These are phyloP conservation scores for Penicillium flavigenum DNA, from an alignment of 495 filamentous ascomycete genomes.

Conservation along the genomic window DNA sequence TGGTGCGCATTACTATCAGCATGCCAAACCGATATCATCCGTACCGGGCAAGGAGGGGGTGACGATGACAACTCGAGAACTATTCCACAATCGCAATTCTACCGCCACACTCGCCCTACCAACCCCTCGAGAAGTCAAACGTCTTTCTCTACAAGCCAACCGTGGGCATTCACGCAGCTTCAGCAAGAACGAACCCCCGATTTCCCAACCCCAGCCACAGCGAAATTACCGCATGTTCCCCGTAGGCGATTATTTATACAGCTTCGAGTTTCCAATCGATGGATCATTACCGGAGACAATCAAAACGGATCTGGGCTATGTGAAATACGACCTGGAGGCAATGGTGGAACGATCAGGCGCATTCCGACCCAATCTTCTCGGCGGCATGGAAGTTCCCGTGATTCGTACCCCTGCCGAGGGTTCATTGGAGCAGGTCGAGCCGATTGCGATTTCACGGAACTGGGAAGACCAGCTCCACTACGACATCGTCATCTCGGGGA, in stretches of 20 bases:
- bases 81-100: slow-evolving; percentile 42
- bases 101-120: slow-evolving; percentile 39
- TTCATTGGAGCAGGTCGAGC: slow-evolving; percentile 90
- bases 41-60: slow-evolving; percentile 51
- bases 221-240: slow-evolving; percentile 89
- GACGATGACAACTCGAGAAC: slow-evolving; percentile 41
- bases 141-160: slow-evolving; percentile 74
- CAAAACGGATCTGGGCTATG: slow-evolving; percentile 81
- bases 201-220: slow-evolving; percentile 63
- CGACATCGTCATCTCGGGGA: slow-evolving; percentile 97
- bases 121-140: slow-evolving; percentile 52
- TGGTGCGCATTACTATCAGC: slow-evolving; percentile 48
- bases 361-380: slow-evolving; percentile 87
- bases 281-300: slow-evolving; percentile 90
- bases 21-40: slow-evolving; percentile 41
- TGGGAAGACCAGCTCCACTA: slow-evolving; percentile 99
- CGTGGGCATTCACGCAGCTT: slow-evolving; percentile 81
- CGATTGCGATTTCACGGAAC: slow-evolving; percentile 92
- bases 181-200: slow-evolving; percentile 69
- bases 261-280: slow-evolving; percentile 92
- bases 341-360: slow-evolving; percentile 86
- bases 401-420: slow-evolving; percentile 88
- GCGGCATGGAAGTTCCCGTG: slow-evolving; percentile 78
- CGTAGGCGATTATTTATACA: slow-evolving; percentile 90
- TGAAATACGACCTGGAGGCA: slow-evolving; percentile 87